These are phyloP conservation scores for Claviceps sp. DNA, from an alignment of 2,329 filamentous ascomycete species.

Conservation along the genomic window DNA sequence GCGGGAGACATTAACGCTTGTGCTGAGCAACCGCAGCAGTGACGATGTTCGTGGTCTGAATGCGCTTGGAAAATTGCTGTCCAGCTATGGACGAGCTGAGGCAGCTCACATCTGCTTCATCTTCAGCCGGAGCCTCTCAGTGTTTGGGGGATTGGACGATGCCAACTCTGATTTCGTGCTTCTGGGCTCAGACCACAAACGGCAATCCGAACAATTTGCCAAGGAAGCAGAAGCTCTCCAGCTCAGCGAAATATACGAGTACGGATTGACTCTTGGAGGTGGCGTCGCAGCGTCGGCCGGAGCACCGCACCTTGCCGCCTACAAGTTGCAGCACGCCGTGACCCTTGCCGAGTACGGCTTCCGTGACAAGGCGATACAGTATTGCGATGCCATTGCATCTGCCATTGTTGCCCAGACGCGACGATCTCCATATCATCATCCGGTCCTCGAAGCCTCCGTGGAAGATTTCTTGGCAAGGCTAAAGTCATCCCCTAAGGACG, in stretches of 20 bases:
- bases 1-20: conserved; percentile 76
- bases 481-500: conserved; percentile 73
- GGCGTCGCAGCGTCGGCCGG: conserved; percentile 36
- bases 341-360: conserved; percentile 73
- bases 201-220: conserved; percentile 56
- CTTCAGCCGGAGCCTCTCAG: conserved; percentile 57
- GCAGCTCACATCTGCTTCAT: conserved; percentile 91
- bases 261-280: conserved; percentile 60
- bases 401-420: conserved; percentile 71
- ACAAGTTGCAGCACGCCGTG: conserved; percentile 82
- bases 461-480: conserved; percentile 76
- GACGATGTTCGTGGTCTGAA: conserved; percentile 68
- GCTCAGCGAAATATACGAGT: conserved; percentile 94
- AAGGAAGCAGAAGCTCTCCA: conserved; percentile 77
- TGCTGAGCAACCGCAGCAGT: conserved; percentile 75
- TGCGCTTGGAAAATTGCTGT: conserved; percentile 68
- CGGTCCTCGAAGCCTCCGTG: conserved; percentile 56
- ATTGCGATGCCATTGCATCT: conserved; percentile 71
- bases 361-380: conserved; percentile 71
- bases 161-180: conserved; percentile 65
- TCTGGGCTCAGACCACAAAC: conserved; percentile 70
- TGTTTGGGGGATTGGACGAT: conserved; percentile 78
- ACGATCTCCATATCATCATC: conserved; percentile 76
- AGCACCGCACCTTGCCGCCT: conserved; percentile 73
- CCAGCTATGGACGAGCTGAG: conserved; percentile 75